Conservation (phyloP, 2,329 filamentous ascomycete genomes). For the Mollisia scopiformis region DNA sequence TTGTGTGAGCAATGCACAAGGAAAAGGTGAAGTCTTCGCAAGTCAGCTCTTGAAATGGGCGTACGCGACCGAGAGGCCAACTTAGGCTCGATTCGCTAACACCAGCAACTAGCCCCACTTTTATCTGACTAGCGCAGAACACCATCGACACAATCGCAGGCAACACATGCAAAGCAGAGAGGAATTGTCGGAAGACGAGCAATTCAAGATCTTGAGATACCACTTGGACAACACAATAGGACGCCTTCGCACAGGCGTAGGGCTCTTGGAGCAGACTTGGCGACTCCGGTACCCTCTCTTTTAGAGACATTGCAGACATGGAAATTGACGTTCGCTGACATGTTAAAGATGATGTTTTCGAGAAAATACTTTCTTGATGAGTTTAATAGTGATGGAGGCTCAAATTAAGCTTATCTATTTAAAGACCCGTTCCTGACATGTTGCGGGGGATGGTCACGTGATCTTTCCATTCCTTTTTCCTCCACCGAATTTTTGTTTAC, state of each 20-base stretch:
- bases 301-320: background rate
- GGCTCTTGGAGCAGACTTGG: background rate
- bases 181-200: background rate
- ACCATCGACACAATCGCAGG: background rate
- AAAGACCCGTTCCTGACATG: conserved; percentile 12
- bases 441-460: conserved; percentile 15
- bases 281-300: background rate
- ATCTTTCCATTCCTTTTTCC: background rate
- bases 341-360: conserved; percentile 4
- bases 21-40: background rate
- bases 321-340: background rate
- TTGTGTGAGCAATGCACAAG: background rate
- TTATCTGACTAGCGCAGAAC: no score
- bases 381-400: conserved; percentile 21
- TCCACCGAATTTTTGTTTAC: background rate
- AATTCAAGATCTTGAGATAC: background rate
- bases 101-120: no score
- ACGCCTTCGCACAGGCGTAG: background rate
- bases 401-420: conserved; percentile 22
- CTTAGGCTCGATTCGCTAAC: no score
- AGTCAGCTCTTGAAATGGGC: background rate
- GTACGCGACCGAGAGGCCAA: background rate
- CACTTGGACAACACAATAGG: background rate
- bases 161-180: background rate
- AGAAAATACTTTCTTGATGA: conserved; percentile 2